Base-by-base conservation (phyloP, 2,329 filamentous ascomycete genomes). In the Aspergillus sp. region DNA sequence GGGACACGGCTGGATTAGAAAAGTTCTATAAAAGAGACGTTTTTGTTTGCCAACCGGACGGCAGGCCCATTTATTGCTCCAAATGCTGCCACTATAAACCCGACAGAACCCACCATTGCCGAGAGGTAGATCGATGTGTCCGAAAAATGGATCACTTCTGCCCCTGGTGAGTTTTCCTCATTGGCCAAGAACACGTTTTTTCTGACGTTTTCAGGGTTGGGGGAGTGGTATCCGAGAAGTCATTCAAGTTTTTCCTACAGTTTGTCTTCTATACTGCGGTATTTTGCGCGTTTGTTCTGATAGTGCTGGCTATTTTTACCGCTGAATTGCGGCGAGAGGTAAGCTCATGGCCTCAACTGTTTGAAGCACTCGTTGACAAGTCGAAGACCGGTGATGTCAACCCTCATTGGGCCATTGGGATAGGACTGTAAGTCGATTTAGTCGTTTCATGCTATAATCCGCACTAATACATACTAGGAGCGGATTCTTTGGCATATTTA, bases 61-160 rank as follows among this genome's bases (percentile, higher is more conserved):
- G 95, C 0, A 83, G 89, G n/a, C 94, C 94, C 0, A 86, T 87
- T 34, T 98, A 92, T 88, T 99, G 94, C 78, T 89, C 88, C 4
- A 85, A 87, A 56, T 99, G 94, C 74, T 86, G 86, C 59, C 91
- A 90, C 66, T 97, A 91, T 87, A 98, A 97, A 76, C 88, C 91
- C 0, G 94, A 97, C 71, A 85, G 94, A 3, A 86, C 90, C 2
- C 93, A 97, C 74, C 94, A 98, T 76, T 96, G 91, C 71, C 89
- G 89, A 56, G 91, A 96, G 72, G 81, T 95, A 13, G 87, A 87
- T 54, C 85, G 92, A 48, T 98, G 94, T 72, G 90, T 96, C 23
- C 81, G 85, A 46, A 95, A 95, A 71, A 95, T 97, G 90, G 94
- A 98, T 66, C 94, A 98, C 73, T 95, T 93, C 71, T 99, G 95